Conservation (phyloP, 2,329 filamentous ascomycete genomes). For the Talaromyces amestolkiae region DNA sequence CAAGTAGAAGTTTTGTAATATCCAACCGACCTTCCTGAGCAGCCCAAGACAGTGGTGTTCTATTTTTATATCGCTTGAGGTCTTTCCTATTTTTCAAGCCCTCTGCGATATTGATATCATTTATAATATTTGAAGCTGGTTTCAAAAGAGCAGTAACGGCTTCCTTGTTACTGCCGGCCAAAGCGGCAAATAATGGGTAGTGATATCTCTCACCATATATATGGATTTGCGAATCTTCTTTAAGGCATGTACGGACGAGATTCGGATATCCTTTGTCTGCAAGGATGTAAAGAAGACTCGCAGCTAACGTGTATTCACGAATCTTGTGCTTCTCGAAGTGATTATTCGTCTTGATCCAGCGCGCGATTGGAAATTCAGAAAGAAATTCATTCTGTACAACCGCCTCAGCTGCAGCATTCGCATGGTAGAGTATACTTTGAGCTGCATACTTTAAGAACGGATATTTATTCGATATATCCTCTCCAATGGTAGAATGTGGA, state of each 20-base stretch:
- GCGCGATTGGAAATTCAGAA: conserved; percentile 25
- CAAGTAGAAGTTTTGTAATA: conserved; percentile 17
- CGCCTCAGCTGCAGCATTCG: conserved; percentile 24
- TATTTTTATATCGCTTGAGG: not conserved
- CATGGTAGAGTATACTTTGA: conserved; percentile 31
- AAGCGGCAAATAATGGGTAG: conserved; percentile 12
- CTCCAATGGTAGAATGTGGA: not conserved
- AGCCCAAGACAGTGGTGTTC: conserved; percentile 11
- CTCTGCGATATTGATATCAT: not conserved
- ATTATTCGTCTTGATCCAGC: conserved; percentile 37
- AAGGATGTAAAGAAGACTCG: conserved; percentile 24
- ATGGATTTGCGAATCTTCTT: conserved; percentile 16
- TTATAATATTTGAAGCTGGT: not conserved
- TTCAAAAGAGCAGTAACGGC: conserved; percentile 5
- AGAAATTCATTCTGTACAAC: conserved; percentile 26
- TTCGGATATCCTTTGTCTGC: conserved; percentile 15
- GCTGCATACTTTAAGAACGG: conserved; percentile 27
- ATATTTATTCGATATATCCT: not conserved
- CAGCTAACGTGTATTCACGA: conserved; percentile 26
- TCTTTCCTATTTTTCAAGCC: not conserved
- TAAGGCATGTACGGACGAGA: conserved; percentile 22
- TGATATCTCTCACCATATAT: conserved; percentile 1
- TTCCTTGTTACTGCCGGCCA: conserved; percentile 1
- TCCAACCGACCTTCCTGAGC: not conserved
- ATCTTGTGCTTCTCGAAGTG: conserved; percentile 33